A percentile compares a stretch with the other conserved stretches of the same genome.
Conservation (phyloP, 2,329 filamentous ascomycete species). For the Exophiala calicioides region DNA sequence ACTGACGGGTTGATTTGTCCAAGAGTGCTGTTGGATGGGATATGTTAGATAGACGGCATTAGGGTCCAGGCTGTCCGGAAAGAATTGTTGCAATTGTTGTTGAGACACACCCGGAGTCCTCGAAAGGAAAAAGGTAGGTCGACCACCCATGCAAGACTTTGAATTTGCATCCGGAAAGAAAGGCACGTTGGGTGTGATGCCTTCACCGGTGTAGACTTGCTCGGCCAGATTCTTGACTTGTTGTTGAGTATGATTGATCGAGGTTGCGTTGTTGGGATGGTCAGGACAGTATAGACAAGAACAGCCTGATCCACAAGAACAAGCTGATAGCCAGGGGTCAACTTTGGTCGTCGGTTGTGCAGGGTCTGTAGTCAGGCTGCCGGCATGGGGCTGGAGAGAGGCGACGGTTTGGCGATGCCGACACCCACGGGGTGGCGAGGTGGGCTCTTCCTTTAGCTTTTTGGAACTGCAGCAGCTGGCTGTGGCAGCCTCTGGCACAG, state of each 20-base stretch:
- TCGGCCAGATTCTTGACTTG: constrained; percentile 28
- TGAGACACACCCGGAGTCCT: constrained; percentile 23
- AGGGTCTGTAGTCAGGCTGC: constrained; percentile 2
- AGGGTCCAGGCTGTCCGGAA: constrained; percentile 18
- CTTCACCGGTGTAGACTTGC: constrained; percentile 19
- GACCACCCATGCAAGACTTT: constrained; percentile 31
- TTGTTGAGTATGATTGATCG: constrained; percentile 26
- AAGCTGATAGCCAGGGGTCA: constrained; percentile 19
- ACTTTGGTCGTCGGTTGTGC: neutral
- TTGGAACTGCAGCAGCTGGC: constrained; percentile 23
- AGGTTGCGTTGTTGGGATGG: constrained; percentile 32
- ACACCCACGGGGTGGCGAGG: constrained; percentile 22
- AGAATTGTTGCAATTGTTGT: constrained; percentile 26
- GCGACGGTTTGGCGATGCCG: constrained; percentile 27
- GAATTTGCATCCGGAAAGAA: constrained; percentile 18
- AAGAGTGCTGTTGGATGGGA: constrained; percentile 28
- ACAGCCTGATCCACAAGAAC: constrained; percentile 31
- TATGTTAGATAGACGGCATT: constrained; percentile 28
- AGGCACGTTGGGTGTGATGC: constrained; percentile 13
- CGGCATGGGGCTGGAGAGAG: constrained; percentile 9
- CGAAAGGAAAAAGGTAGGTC: constrained; percentile 27
- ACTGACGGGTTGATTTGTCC: constrained; percentile 22
- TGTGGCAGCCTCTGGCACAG: constrained; percentile 5
- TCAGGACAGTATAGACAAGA: constrained; percentile 32
- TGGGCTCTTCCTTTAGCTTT: constrained; percentile 14